Evolutionary conservation across 106 monocot genomes (phyloP).

Genomic region (Alisma plantagoaquatica): DNA sequence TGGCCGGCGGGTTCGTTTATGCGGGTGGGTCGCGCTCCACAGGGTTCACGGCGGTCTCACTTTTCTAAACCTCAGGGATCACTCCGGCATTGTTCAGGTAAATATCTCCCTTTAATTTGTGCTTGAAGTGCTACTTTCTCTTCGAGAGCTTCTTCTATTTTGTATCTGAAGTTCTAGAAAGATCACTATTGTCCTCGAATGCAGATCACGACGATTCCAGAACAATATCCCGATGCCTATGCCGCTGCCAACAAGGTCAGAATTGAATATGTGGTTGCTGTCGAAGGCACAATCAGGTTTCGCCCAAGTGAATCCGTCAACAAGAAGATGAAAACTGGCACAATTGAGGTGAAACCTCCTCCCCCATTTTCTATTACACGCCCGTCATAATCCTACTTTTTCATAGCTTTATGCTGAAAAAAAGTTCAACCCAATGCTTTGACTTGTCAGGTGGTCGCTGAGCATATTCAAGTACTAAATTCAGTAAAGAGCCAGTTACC

Average conservation of each 20-base stretch:
- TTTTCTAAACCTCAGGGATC: slow-evolving; percentile 80
- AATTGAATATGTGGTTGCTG: slow-evolving; percentile 75
- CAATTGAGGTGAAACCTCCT: slow-evolving; percentile 48
- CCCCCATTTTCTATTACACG: too few relatives aligned
- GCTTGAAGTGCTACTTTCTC: neutral
- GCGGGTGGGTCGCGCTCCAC: slow-evolving; percentile 92
- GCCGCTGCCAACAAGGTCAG: slow-evolving; percentile 59
- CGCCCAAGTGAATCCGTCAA: slow-evolving; percentile 69
- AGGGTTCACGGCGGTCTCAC: slow-evolving; percentile 85
- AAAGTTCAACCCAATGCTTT: neutral
- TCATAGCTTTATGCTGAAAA: neutral
- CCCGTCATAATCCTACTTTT: too few relatives aligned
- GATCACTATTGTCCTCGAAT: neutral
- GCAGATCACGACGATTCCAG: slow-evolving; percentile 78
- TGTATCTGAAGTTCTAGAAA: too few relatives aligned
- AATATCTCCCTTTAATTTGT: neutral
- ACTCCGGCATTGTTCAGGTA: slow-evolving; percentile 86
- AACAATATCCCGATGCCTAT: slow-evolving; percentile 68
- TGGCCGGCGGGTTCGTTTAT: slow-evolving; percentile 61
- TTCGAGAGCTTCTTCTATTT: too few relatives aligned
- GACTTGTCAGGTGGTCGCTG: slow-evolving; percentile 55
- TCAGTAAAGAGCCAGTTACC: slow-evolving; percentile 63
- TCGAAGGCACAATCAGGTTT: slow-evolving; percentile 63
- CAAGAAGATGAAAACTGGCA: slow-evolving; percentile 94
- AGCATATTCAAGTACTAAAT: slow-evolving; percentile 72